Evolutionary conservation across 208 protist genomes (phyloP), one percentile per base, ranked within the genome.

Genomic region (Crithidia brevicula): DNA sequence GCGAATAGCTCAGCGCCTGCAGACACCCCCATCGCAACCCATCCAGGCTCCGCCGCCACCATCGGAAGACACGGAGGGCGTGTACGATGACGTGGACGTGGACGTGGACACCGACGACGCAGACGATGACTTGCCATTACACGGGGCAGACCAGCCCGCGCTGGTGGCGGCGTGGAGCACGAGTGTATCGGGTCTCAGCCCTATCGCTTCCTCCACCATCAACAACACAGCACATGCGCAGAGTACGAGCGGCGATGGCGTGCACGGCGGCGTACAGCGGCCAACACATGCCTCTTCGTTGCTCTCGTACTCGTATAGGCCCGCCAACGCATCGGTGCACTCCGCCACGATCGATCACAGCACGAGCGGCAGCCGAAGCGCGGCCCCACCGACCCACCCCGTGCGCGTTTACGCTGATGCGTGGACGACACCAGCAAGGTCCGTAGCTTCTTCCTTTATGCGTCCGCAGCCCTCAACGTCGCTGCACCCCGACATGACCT

Each of bases 81-180:
- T 15, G 30, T 38, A 54, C 22, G 46, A 53, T 1, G 60, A 42
- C 10, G 46, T 28, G 18, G 4, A 40, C 30, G 59, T 10, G 28
- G 45, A 51, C 5, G 59, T 51, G 28, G 38, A 9, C 11, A 23
- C 43, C 23, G 28, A 15, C 3, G 22, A 43, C 33, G 23, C 20
- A 4, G 46, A 73, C 36, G 40, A 61, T n/a, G 46, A 20, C 6
- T 16, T 8, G 7, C 22, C 23, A 30, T 20, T 23, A 8, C 20
- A 52, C 22, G 47, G 31, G 7, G 33, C 27, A 4, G 2, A 27
- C 5, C 27, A 57, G n/a, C 60, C 61, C 4, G 33, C 69, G 8
- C 61, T 69, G 46, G n/a, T 71, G 28, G 63, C 34, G 2, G 63
- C 71, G 40, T 69, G 63, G 63, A 56, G 63, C 71, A 66, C 64